Percentiles rank a stretch among this genome's conserved stretches.
Evolutionary conservation across 495 filamentous ascomycete genomes (phyloP).

Genomic region (Chaetomium tenue): DNA sequence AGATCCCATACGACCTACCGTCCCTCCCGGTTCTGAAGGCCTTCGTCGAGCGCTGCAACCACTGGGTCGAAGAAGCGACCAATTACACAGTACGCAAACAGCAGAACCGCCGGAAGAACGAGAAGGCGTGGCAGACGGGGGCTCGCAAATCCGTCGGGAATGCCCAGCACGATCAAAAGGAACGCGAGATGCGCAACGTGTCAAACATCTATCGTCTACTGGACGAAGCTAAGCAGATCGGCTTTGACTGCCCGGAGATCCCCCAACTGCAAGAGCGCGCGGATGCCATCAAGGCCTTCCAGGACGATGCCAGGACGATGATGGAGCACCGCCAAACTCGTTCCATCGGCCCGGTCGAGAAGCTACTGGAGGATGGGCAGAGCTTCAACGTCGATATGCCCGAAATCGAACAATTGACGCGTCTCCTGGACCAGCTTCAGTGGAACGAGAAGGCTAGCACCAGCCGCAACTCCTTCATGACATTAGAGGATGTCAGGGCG

Average conservation of each 20-base stretch:
- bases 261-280: conserved; percentile 80
- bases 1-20: conserved; percentile 89
- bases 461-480: conserved; percentile 59
- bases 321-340: conserved; percentile 58
- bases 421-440: conserved; percentile 76
- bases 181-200: conserved; percentile 85
- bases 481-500: conserved; percentile 72
- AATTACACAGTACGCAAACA: conserved; percentile 98
- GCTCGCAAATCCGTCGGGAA: conserved; percentile 64
- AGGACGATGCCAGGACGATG: conserved; percentile 67
- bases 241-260: conserved; percentile 95
- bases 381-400: conserved; percentile 93
- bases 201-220: conserved; percentile 86
- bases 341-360: conserved; percentile 72
- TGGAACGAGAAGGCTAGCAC: conserved; percentile 80
- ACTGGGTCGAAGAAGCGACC: conserved; percentile 96
- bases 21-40: conserved; percentile 77
- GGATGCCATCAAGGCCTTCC: conserved; percentile 83
- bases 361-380: conserved; percentile 81
- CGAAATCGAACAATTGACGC: conserved; percentile 81
- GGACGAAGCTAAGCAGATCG: conserved; percentile 78
- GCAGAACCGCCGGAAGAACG: conserved; percentile 95
- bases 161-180: conserved; percentile 70
- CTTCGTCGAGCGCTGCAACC: conserved; percentile 93
- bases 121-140: conserved; percentile 79